These are phyloP conservation scores for Rhynchospora pubera DNA, from an alignment of 176 grass and related monocot species.

Conservation along the genomic window DNA sequence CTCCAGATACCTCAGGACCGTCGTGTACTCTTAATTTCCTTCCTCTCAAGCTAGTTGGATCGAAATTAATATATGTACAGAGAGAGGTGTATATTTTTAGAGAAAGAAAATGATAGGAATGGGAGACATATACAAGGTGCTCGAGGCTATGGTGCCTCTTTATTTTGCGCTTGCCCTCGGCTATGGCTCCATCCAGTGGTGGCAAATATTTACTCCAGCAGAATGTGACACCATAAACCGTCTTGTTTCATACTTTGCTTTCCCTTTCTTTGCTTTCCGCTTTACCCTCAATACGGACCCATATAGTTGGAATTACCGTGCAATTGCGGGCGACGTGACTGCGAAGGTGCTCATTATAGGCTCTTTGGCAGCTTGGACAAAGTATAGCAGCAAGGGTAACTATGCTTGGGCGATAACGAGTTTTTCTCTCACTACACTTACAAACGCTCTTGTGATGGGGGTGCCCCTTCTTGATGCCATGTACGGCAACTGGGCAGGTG, in stretches of 20 bases:
- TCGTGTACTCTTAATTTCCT: too few species aligned
- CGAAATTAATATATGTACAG: too few species aligned
- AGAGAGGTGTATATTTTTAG: background rate
- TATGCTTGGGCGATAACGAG: slow-evolving; percentile 25
- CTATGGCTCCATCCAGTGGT: slow-evolving; percentile 47
- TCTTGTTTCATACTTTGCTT: slow-evolving; percentile 42
- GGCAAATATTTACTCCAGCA: slow-evolving; percentile 50
- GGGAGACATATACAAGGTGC: slow-evolving; percentile 47
- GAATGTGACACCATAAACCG: slow-evolving; percentile 48
- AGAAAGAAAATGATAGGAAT: slow-evolving; percentile 34
- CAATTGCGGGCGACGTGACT: slow-evolving; percentile 41
- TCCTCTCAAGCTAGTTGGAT: too few species aligned
- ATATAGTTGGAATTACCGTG: slow-evolving; percentile 42
- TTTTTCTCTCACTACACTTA: slow-evolving; percentile 6
- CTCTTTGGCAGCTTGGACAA: slow-evolving; percentile 19
- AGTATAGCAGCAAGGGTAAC: background rate
- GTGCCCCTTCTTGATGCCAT: slow-evolving; percentile 12
- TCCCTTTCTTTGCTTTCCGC: slow-evolving; percentile 68
- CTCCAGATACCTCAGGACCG: too few species aligned
- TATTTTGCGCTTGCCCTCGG: slow-evolving; percentile 51
- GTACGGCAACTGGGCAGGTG: slow-evolving; percentile 35
- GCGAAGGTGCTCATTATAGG: slow-evolving; percentile 29
- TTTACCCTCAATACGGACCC: slow-evolving; percentile 52
- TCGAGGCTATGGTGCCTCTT: slow-evolving; percentile 50
- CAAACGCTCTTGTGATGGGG: background rate